Conservation (phyloP, 1,139 yeast species). For the Petasospora rhodanensis region DNA sequence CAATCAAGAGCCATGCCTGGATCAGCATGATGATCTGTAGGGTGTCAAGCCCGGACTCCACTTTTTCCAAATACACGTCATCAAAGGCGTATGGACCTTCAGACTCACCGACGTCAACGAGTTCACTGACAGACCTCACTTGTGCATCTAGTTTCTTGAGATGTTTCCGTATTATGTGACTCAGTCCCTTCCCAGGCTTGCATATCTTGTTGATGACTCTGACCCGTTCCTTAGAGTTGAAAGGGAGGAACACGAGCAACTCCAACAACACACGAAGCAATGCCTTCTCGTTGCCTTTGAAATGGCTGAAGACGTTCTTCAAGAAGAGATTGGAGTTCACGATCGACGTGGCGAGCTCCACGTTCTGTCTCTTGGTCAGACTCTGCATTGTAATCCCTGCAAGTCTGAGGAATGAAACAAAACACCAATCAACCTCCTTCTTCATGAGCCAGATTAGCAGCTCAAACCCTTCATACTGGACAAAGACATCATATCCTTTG, state of each 20-base stretch:
- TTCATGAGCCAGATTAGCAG: conserved; percentile 7
- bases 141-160: conserved; percentile 1
- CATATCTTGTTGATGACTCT: conserved; percentile 16
- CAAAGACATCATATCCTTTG: conserved; percentile 9
- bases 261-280: conserved; percentile 4
- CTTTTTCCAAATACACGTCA: conserved; percentile 15
- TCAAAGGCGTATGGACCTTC: conserved; percentile 13
- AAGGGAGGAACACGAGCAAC: conserved; percentile 14
- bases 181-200: conserved; percentile 12
- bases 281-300: conserved; percentile 6
- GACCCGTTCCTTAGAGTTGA: conserved; percentile 15
- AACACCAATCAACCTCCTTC: conserved; percentile 11
- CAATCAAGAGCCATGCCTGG: conserved; percentile 15
- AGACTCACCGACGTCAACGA: too few species aligned
- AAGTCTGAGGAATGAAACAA: conserved; percentile 9
- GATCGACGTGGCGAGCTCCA: conserved; percentile 8
- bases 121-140: conserved; percentile 1
- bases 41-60: conserved; percentile 15
- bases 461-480: conserved; percentile 14
- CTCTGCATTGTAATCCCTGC: conserved; percentile 9
- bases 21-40: conserved; percentile 13
- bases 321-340: conserved; percentile 11
- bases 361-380: conserved; percentile 9
- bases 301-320: conserved; percentile 11
- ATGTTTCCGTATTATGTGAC: conserved; percentile 4